Evolutionary conservation across 345 rosid genomes (phyloP).

Genomic region (Populus ilicifolia): DNA sequence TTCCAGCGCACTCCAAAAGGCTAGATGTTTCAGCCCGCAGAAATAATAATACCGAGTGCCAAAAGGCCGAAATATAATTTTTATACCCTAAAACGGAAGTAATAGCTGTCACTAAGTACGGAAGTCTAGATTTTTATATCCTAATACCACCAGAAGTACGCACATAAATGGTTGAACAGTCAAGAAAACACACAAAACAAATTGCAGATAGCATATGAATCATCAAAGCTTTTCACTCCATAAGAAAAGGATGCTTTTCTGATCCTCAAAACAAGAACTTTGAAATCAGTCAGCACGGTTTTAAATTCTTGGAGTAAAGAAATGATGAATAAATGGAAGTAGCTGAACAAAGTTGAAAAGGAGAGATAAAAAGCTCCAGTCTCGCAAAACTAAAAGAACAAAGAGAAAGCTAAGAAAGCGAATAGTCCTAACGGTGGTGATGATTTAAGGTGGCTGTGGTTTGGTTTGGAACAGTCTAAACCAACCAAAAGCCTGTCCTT

Average conservation of each 20-base stretch:
- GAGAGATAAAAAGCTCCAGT: not conserved
- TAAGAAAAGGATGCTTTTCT: not conserved
- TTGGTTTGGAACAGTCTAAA: not conserved
- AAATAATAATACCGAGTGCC: not conserved
- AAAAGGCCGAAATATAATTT: not conserved
- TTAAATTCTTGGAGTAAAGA: not conserved
- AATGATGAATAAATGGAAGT: not conserved
- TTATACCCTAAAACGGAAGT: too few relatives aligned
- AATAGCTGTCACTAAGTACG: not conserved
- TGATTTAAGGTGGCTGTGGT: not conserved
- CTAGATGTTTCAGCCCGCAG: not conserved
- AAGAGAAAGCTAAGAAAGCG: not conserved
- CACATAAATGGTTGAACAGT: not conserved
- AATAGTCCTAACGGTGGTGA: not conserved
- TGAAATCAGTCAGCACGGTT: not conserved
- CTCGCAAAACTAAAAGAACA: not conserved
- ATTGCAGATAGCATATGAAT: not conserved
- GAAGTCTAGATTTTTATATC: constrained; percentile 14
- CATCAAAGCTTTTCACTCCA: not conserved
- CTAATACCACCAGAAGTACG: constrained; percentile 11
- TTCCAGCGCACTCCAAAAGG: not conserved
- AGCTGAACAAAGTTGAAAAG: constrained; percentile 1
- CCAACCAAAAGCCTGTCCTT: not conserved
- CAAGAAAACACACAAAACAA: not conserved
- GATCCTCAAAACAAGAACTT: not conserved